phyloP scores from a whole-genome alignment of 2,329 filamentous ascomycete species.

The Ophiognomonia clavigignenti-juglandacearum region DNA sequence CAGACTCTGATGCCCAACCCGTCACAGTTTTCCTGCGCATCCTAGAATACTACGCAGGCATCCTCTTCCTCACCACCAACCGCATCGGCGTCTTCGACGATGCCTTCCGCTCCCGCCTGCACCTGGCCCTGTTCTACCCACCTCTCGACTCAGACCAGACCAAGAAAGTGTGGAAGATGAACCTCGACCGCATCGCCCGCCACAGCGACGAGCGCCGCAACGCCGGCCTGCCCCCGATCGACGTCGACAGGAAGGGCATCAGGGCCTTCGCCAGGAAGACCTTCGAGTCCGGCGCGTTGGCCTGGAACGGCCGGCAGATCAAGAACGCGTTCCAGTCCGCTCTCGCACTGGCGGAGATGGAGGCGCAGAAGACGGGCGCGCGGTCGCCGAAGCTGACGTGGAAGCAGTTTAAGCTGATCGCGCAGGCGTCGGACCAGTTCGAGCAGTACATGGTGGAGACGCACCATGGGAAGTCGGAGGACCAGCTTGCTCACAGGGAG shows the following conservation, averaged over 20 bases:
- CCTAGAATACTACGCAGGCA: no score
- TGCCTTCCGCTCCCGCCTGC: no score
- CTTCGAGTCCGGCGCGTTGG: slow-evolving; percentile 19
- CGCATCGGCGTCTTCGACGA: no score
- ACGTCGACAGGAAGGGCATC: neutral
- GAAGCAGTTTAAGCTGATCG: neutral
- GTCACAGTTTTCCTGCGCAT: slow-evolving; percentile 1
- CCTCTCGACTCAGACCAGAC: slow-evolving; percentile 14
- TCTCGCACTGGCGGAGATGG: neutral
- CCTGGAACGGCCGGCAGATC: slow-evolving; percentile 30
- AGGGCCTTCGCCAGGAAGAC: neutral
- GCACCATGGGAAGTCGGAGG: neutral
- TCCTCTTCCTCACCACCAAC: no score
- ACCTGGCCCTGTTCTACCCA: slow-evolving; percentile 2
- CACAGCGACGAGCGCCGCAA: neutral
- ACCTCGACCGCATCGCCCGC: neutral
- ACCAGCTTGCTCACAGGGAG: neutral
- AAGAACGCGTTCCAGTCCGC: slow-evolving; percentile 26
- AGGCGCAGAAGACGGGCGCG: neutral
- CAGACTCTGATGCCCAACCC: neutral
- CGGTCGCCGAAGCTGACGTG: neutral
- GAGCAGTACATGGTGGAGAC: neutral
- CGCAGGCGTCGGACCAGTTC: neutral
- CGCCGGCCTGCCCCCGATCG: slow-evolving; percentile 14
- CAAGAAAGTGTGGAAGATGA: slow-evolving; percentile 35